Evolutionary conservation across 306 rosid genomes (phyloP).

Genomic region (Inga leiocalycina): DNA sequence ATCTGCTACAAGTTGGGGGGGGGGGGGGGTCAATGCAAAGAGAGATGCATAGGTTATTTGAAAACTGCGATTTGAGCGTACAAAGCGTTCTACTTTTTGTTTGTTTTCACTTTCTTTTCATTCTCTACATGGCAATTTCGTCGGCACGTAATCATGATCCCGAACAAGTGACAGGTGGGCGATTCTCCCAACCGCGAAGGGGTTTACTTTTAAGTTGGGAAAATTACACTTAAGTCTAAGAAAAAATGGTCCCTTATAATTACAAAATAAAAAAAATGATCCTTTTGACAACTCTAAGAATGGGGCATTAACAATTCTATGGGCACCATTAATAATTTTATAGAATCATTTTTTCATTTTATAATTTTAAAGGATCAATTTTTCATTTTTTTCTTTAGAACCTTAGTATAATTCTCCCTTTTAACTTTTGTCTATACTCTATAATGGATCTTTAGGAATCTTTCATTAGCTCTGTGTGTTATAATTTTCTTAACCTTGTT

Average conservation of each 20-base stretch:
- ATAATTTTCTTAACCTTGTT: background rate
- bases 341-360: no score
- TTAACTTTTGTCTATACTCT: background rate
- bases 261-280: no score
- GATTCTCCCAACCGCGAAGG: background rate
- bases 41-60: background rate
- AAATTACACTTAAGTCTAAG: no score
- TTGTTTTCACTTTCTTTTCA: conserved; percentile 5
- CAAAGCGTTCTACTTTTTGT: background rate
- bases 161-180: background rate
- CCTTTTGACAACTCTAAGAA: no score
- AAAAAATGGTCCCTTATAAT: no score
- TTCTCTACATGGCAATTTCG: conserved; percentile 30
- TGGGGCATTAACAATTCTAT: no score
- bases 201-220: background rate
- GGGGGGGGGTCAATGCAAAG: background rate
- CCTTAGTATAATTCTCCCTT: no score
- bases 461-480: background rate
- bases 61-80: background rate
- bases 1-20: background rate
- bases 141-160: conserved; percentile 33
- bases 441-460: background rate
- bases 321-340: no score
- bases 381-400: no score
- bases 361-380: no score